Percentiles rank a stretch among this genome's conserved stretches.
Evolutionary conservation across 2,329 filamentous ascomycete species (phyloP).

Genomic region (Paecilomyces sp.): DNA sequence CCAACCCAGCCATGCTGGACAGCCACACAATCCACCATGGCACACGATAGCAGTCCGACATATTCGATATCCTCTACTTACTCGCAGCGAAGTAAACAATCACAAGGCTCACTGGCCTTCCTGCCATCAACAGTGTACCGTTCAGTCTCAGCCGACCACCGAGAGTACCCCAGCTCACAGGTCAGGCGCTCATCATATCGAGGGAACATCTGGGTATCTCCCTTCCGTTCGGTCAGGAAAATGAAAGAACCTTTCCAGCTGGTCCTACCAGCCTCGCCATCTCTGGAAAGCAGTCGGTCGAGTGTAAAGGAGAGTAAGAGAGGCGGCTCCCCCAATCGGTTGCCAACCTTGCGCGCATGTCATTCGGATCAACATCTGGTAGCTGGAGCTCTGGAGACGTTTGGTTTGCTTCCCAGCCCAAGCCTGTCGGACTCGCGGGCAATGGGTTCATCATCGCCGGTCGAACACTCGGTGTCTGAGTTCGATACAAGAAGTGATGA

Average conservation of each 20-base stretch:
- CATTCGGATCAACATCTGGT: slow-evolving; percentile 29
- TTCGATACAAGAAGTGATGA: not conserved
- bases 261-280: slow-evolving; percentile 27
- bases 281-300: slow-evolving; percentile 17
- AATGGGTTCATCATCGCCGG: slow-evolving; percentile 18
- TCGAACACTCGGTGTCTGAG: slow-evolving; percentile 19
- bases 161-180: slow-evolving; percentile 19
- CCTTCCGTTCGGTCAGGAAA: slow-evolving; percentile 31
- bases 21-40: slow-evolving; percentile 3
- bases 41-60: slow-evolving; percentile 7
- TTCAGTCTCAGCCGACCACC: slow-evolving; percentile 12
- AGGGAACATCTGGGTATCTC: slow-evolving; percentile 21
- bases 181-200: slow-evolving; percentile 20
- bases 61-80: slow-evolving; percentile 16
- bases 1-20: slow-evolving; percentile 11
- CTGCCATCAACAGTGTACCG: slow-evolving; percentile 23
- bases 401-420: slow-evolving; percentile 30
- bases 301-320: slow-evolving; percentile 12
- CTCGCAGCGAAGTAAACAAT: slow-evolving; percentile 23
- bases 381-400: slow-evolving; percentile 21
- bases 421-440: slow-evolving; percentile 26
- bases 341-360: slow-evolving; percentile 24
- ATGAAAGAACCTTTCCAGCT: slow-evolving; percentile 35
- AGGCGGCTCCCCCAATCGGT: slow-evolving; percentile 12
- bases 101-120: slow-evolving; percentile 27